Base-by-base conservation (phyloP, 2,329 filamentous ascomycete genomes). In the Microascus cirrosus region DNA sequence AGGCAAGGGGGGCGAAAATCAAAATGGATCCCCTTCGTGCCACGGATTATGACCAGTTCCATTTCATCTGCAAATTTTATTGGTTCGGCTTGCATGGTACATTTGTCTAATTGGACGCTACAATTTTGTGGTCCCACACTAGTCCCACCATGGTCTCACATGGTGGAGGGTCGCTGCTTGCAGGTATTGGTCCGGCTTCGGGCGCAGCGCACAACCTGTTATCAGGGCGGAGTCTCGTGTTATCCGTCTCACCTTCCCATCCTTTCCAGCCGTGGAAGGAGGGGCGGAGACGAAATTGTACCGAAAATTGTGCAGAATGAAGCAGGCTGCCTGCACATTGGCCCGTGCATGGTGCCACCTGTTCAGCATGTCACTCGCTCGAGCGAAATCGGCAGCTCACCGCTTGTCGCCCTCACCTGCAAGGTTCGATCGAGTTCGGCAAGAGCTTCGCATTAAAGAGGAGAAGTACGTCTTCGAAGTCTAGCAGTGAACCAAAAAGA, bases 1-100 rank as follows among this genome's bases (percentile, higher is more conserved):
- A 53, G 28, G 51, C 3, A 53, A 24, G 51, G 50, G 51, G 51
- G 51, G 51, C 24, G 24, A 53, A 53, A 53, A 53, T 53, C 32
- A 39, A 57, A 57, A 51, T 56, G 55, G 55, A 56, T 56, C 55
- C 4, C 18, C 55, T 20, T 51, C 11, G 55, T 56, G 55, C 32
- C 55, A 50, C n/a, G 39, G 55, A 52, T 56, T 20, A 56, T 51
- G 42, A 32, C 24, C 20, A 56, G 51, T 51, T 56, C 24, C 25
- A 48, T 51, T 36, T 25, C 3, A 18, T 51, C 25, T 20, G 2
- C n/a, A 36, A 15, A 24, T 18, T 13, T 56, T 15, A 56, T 56
- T 56, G 55, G 55, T 34, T 22, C 34, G 55, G 42, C 6, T 32
- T 51, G 55, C 55, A 56, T 45, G 25, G 39, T 22, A 25, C 11